phyloP scores from a whole-genome alignment of 768 basidiomycete genomes.

The Lanmaoa pseudosensibilis region DNA sequence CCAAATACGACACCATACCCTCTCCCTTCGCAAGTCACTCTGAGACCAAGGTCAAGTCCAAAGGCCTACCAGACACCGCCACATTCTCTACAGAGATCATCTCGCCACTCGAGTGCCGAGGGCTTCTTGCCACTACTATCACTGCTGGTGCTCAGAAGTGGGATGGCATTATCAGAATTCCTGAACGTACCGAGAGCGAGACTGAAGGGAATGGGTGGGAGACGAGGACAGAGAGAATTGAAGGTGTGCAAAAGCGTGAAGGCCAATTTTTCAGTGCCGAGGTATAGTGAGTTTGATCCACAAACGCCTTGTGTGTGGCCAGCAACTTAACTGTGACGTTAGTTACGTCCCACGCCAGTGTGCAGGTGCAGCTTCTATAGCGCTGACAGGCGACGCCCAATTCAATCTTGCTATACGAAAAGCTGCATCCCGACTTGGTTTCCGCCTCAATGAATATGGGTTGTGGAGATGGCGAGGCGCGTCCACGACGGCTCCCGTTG shows the following conservation, averaged over 20 bases:
- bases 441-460: conserved; percentile 61
- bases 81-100: conserved; percentile 41
- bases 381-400: conserved; percentile 54
- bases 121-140: conserved; percentile 44
- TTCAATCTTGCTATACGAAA: conserved; percentile 45
- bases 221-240: conserved; percentile 23
- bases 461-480: conserved; percentile 56
- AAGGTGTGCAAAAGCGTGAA: conserved; percentile 22
- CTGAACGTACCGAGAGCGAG: conserved; percentile 28
- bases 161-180: conserved; percentile 54
- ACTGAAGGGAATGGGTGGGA: conserved; percentile 28
- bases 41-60: conserved; percentile 9
- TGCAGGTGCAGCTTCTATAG: conserved; percentile 51
- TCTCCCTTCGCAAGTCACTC: conserved; percentile 15
- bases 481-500: background rate
- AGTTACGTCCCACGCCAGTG: conserved; percentile 26
- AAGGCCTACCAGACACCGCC: conserved; percentile 10
- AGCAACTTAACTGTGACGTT: background rate
- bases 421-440: conserved; percentile 44
- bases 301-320: background rate
- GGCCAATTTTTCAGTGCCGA: conserved; percentile 43
- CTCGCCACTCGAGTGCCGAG: conserved; percentile 43
- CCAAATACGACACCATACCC: conserved; percentile 14
- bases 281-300: conserved; percentile 27
- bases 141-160: conserved; percentile 38